Evolutionary conservation across 345 rosid genomes (phyloP).

Genomic region (Boechera divaricarpa): DNA sequence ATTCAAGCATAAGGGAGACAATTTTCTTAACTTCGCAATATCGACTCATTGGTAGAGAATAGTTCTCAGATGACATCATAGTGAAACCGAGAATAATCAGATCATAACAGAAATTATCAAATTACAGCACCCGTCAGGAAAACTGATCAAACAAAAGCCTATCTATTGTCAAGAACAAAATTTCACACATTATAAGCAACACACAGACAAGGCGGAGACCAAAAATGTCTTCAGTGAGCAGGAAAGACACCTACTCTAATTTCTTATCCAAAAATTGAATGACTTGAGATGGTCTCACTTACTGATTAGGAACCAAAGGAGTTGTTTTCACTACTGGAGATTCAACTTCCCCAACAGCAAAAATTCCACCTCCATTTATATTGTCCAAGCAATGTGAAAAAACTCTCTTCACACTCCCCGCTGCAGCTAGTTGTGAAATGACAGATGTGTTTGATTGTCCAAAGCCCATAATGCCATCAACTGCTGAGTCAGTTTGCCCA

Average conservation of each 20-base stretch:
- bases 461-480: conserved; percentile 93
- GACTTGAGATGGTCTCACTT: conserved; percentile 49
- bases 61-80: no score
- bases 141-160: neutral
- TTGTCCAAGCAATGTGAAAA: conserved; percentile 93
- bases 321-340: conserved; percentile 75
- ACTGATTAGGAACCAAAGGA: conserved; percentile 82
- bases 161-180: no score
- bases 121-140: neutral
- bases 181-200: neutral
- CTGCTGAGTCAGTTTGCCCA: conserved; percentile 70
- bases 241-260: neutral
- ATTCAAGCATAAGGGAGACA: neutral
- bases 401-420: conserved; percentile 63
- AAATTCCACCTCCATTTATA: conserved; percentile 81
- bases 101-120: neutral
- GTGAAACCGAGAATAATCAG: neutral
- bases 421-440: conserved; percentile 80
- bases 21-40: neutral
- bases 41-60: neutral
- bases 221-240: neutral
- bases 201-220: neutral
- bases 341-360: conserved; percentile 80
- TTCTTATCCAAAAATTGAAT: neutral
- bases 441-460: conserved; percentile 90